Conservation (phyloP, 1,284 basidiomycete species). For the Pascua guehoae region DNA sequence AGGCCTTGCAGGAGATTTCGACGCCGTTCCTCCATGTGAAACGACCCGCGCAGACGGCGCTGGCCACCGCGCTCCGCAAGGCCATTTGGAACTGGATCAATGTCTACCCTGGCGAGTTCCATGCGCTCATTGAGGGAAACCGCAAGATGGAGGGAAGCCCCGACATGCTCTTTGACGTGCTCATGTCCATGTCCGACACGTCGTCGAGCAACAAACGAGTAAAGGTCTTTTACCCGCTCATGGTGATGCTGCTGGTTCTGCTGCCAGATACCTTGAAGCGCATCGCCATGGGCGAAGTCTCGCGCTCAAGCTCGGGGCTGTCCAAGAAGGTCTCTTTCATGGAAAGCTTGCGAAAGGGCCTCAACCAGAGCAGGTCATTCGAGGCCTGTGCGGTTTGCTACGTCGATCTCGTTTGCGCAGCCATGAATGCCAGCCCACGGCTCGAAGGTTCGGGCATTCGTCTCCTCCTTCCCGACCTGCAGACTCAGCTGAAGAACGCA, state of each 20-base stretch:
- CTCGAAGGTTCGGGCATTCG: slow-evolving; percentile 61
- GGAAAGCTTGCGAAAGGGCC: slow-evolving; percentile 47
- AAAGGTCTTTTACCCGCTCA: slow-evolving; percentile 71
- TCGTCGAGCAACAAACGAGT: slow-evolving; percentile 39
- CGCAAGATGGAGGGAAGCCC: slow-evolving; percentile 73
- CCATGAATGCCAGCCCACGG: slow-evolving; percentile 60
- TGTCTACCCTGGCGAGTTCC: slow-evolving; percentile 74
- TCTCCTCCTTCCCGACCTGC: slow-evolving; percentile 64
- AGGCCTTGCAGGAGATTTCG: slow-evolving; percentile 62
- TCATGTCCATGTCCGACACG: slow-evolving; percentile 59
- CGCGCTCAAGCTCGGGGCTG: slow-evolving; percentile 30
- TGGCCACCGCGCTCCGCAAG: slow-evolving; percentile 69
- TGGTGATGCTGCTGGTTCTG: slow-evolving; percentile 71
- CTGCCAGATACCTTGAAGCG: slow-evolving; percentile 68
- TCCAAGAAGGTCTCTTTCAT: slow-evolving; percentile 51
- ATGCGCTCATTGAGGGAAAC: slow-evolving; percentile 60
- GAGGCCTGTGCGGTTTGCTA: slow-evolving; percentile 58
- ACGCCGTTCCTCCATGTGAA: slow-evolving; percentile 81
- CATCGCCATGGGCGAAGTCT: slow-evolving; percentile 46
- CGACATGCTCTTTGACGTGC: slow-evolving; percentile 74
- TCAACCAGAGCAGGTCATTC: slow-evolving; percentile 31
- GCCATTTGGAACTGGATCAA: slow-evolving; percentile 93
- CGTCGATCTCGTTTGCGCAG: slow-evolving; percentile 77
- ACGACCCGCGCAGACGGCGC: slow-evolving; percentile 66
- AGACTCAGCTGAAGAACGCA: slow-evolving; percentile 64